A percentile compares a stretch with the other conserved stretches of the same genome.
Conservation (phyloP, 495 filamentous ascomycete genomes). For the Corynascus novoguineensis region DNA sequence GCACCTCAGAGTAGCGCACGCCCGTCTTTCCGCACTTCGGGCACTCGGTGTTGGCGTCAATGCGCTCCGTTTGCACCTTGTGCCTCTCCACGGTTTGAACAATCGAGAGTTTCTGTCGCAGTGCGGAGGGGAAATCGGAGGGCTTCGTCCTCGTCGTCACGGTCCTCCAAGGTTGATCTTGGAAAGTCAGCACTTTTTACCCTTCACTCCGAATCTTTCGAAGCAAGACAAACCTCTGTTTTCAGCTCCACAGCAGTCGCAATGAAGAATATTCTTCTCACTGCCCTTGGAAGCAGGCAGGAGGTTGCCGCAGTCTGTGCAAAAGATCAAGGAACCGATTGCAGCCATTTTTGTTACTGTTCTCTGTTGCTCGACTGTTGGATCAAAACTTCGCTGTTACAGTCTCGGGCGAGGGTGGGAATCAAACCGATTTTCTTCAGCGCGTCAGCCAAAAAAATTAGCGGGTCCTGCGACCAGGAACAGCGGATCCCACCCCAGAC, state of each 20-base stretch:
- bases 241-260: conserved; percentile 76
- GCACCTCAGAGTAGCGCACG: conserved; percentile 78
- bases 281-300: conserved; percentile 73
- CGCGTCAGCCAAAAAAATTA: neutral
- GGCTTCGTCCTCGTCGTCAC: conserved; percentile 80
- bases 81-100: conserved; percentile 76
- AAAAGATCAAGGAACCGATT: conserved; percentile 88
- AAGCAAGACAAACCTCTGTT: conserved; percentile 61
- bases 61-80: conserved; percentile 71
- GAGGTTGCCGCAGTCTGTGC: conserved; percentile 87
- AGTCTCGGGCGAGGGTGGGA: too few species aligned
- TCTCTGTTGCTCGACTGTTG: neutral
- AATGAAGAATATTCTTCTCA: conserved; percentile 66
- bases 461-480: conserved; percentile 4
- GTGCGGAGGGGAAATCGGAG: conserved; percentile 76
- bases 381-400: neutral
- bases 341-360: conserved; percentile 57
- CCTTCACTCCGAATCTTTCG: neutral
- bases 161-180: conserved; percentile 75
- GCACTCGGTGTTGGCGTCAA: conserved; percentile 63
- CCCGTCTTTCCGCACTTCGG: conserved; percentile 74
- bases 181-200: neutral
- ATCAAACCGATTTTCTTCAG: neutral
- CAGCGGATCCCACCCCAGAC: neutral
- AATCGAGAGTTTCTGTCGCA: conserved; percentile 77